Evolutionary conservation across 1,284 basidiomycete species (phyloP).

Genomic region (Pholiota adiposa): DNA sequence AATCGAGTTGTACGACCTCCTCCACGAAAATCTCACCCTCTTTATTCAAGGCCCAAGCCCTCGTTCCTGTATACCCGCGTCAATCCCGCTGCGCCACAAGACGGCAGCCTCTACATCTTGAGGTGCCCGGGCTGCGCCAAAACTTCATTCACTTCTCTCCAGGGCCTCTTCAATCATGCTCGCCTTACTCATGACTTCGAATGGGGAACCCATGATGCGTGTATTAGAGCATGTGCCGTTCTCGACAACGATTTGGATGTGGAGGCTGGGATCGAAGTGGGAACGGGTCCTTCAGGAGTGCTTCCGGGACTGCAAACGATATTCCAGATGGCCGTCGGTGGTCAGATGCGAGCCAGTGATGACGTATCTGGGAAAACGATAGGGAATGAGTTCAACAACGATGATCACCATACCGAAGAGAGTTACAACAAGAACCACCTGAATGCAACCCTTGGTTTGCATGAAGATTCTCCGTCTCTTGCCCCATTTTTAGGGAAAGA

Average conservation of each 20-base stretch:
- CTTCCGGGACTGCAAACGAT: slow-evolving; percentile 65
- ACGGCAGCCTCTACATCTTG: slow-evolving; percentile 47
- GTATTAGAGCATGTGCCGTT: slow-evolving; percentile 67
- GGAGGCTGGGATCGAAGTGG: slow-evolving; percentile 58
- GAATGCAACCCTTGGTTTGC: slow-evolving; percentile 66
- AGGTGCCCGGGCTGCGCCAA: slow-evolving; percentile 65
- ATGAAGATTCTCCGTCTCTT: slow-evolving; percentile 71
- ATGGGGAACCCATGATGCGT: slow-evolving; percentile 78
- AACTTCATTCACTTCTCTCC: slow-evolving; percentile 70
- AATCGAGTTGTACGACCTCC: slow-evolving; percentile 26
- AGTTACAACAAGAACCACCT: too few relatives aligned
- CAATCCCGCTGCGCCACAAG: slow-evolving; percentile 25
- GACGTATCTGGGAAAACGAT: slow-evolving; percentile 5
- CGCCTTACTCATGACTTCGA: slow-evolving; percentile 68
- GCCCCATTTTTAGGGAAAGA: slow-evolving; percentile 71
- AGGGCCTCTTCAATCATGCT: slow-evolving; percentile 78
- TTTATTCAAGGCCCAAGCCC: slow-evolving; percentile 36
- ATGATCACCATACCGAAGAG: slow-evolving; percentile 23
- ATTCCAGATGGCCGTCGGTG: slow-evolving; percentile 73
- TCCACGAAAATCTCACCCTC: slow-evolving; percentile 14
- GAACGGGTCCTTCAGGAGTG: slow-evolving; percentile 49
- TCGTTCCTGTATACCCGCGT: slow-evolving; percentile 41
- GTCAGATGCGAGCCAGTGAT: slow-evolving; percentile 18
- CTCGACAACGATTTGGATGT: slow-evolving; percentile 49
- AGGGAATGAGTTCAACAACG: background rate